Evolutionary conservation across 2,329 filamentous ascomycete species (phyloP), one percentile per base, ranked within the genome.

Genomic region (Diaporthe destruens): DNA sequence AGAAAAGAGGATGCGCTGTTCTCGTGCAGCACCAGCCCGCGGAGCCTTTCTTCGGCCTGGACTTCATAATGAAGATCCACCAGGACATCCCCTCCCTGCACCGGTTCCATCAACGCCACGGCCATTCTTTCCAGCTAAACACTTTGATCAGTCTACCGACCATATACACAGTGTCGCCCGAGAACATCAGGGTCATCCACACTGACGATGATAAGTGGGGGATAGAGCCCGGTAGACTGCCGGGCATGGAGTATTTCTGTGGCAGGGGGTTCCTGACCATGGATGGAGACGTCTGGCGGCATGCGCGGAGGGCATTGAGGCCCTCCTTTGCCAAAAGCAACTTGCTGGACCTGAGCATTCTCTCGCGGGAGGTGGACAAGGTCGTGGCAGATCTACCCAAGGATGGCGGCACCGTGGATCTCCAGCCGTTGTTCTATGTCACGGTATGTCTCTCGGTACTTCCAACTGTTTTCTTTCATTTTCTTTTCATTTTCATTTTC

Each of bases 1-100:
- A 36, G 29, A 7, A 6, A 34, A 56, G 53, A 9, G 29, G 53
- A 12, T 36, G 25, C 29, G 54, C 54, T n/a, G 4, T 18, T 56
- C 54, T 36, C 20, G 54, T 36, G 9, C 54, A 56, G 54, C 32
- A 56, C 5, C 8, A n/a, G n/a, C 54, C 54, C 20, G 20, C 32
- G 9, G 54, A 56, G 54, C 54, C 54, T 23, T 56, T 56, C 20
- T 56, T 56, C 32, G 32, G 54, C 54, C 54, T 56, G 54, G 18
- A 36, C 9, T 56, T 56, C 54, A n/a, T 36, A 6, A 56, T n/a
- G 9, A 56, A 56, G 32, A 56, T 36, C 6, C 54, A 56, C 20
- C 29, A 56, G 20, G 54, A 56, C 0, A 56, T 56, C 14, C 32
- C 54, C 8, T 56, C 29, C 8, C 32, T 56, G 7, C 54, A 56